Evolutionary conservation across 352 stramenopile species (phyloP), one percentile per base, ranked within the genome.

Genomic region (Globisporangium nagaii): DNA sequence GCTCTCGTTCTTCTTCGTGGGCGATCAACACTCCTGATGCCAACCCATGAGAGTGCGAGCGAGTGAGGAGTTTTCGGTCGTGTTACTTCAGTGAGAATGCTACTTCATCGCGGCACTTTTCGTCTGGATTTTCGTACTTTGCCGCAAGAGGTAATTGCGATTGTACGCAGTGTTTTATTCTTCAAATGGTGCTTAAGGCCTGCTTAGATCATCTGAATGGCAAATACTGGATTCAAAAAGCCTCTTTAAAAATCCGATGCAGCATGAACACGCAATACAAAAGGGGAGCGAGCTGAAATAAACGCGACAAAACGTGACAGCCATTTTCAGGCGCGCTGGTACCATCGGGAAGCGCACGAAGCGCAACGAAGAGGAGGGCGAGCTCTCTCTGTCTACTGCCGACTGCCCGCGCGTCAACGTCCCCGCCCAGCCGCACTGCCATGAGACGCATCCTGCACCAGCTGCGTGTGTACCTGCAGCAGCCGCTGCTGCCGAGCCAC

Each of bases 401-500:
- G 25, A 15, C 15, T 40, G 5, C 15, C 20, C 11, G 9, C 2
- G n/a, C 40, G 24, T n/a, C 25, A 27, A 28, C 47, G 10, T 24
- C 19, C 7, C 34, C 17, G 15, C 15, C 20, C 54, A 20, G 41
- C 19, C n/a, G 47, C 32, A 27, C 28, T 20, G 31, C 20, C 12
- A 71, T 68, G 53, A 56, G 69, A 17, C 60, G 58, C 19, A 55
- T 69, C 15, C 30, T 56, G 27, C 55, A 58, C 3, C 54, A 78
- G 52, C 64, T 68, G 61, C 66, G 68, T 60, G 71, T 90, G 39
- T 72, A 75, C 42, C 69, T 90, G 56, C 71, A 79, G 60, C 79
- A 85, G 56, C 77, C 79, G 13, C 54, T 88, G 55, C 70, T 90
- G 30, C 77, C 79, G 13, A 66, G 62, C 28, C 63, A 77, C 42